Evolutionary conservation across 2,329 filamentous ascomycete genomes (phyloP).

Genomic region (Juglanconis juglandina): DNA sequence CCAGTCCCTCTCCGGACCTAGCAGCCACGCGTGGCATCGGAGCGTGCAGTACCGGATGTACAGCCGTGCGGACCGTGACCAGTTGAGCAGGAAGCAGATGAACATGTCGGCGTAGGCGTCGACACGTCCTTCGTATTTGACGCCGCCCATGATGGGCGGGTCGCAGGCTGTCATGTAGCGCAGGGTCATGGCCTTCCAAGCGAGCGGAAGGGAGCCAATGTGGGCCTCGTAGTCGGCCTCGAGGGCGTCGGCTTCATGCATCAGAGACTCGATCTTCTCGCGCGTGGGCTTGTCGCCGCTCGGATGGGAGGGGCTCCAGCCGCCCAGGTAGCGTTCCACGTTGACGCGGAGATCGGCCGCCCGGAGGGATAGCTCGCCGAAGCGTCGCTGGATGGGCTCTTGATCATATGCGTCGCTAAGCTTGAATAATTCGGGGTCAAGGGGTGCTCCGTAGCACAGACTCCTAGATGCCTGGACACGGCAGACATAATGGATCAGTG

Average conservation of each 20-base stretch:
- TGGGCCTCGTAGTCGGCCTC: conserved; percentile 17
- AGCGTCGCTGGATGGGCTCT: conserved; percentile 8
- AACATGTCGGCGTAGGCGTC: conserved; percentile 19
- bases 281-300: neutral
- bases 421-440: conserved; percentile 14
- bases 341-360: conserved; percentile 16
- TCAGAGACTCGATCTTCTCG: conserved; percentile 2
- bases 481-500: neutral
- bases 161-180: conserved; percentile 5
- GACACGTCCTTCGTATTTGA: conserved; percentile 9
- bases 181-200: conserved; percentile 16
- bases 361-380: conserved; percentile 17
- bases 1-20: conserved; percentile 12
- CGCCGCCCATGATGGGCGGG: conserved; percentile 12
- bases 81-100: conserved; percentile 18
- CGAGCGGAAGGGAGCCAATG: conserved; percentile 4
- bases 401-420: conserved; percentile 12
- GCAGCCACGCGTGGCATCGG: conserved; percentile 17
- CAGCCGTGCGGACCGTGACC: conserved; percentile 14
- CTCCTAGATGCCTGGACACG: conserved; percentile 8
- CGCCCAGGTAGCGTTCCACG: conserved; percentile 14
- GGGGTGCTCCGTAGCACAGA: conserved; percentile 16
- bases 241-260: conserved; percentile 11
- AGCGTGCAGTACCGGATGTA: conserved; percentile 15
- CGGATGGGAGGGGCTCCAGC: conserved; percentile 12